Percentiles rank a stretch among this genome's conserved stretches.
Evolutionary conservation across 768 basidiomycete species (phyloP).

Genomic region (Tylopilus rubrobrunneus): DNA sequence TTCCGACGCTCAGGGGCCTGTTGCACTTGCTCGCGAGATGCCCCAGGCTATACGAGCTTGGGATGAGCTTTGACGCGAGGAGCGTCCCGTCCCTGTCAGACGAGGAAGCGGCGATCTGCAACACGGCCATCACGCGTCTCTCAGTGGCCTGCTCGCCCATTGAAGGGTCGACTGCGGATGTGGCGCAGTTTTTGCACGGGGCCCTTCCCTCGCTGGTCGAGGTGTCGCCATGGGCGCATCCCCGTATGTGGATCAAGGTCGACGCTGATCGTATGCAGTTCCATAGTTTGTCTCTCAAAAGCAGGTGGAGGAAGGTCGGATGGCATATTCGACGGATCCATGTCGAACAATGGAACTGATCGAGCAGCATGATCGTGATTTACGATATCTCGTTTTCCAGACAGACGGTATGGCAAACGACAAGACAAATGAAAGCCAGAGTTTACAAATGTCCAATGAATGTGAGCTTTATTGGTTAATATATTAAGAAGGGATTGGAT

Average conservation of each 20-base stretch:
- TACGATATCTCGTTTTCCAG: not conserved
- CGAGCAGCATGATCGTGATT: not conserved
- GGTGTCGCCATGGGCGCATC: not conserved
- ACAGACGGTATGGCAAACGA: not conserved
- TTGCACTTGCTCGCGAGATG: too few relatives aligned
- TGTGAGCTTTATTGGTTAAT: conserved; percentile 11
- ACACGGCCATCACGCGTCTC: not conserved
- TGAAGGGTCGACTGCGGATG: not conserved
- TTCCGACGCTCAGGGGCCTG: too few relatives aligned
- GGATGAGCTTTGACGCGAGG: too few relatives aligned
- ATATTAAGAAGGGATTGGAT: conserved; percentile 17
- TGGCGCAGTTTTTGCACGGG: not conserved
- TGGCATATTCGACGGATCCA: not conserved
- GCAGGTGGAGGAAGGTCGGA: not conserved
- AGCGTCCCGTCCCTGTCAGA: too few relatives aligned
- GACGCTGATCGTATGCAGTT: not conserved
- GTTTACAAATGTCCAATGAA: not conserved
- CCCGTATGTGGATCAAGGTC: not conserved
- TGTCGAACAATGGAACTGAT: not conserved
- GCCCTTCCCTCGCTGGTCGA: not conserved
- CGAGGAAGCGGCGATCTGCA: too few relatives aligned
- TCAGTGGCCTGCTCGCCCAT: not conserved
- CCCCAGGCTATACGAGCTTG: too few relatives aligned
- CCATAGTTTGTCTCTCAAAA: not conserved
- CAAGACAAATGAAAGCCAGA: not conserved